Evolutionary conservation across 108 stramenopile genomes (phyloP), one percentile per base, ranked within the genome.

Genomic region (Fistulifera pelliculosa): DNA sequence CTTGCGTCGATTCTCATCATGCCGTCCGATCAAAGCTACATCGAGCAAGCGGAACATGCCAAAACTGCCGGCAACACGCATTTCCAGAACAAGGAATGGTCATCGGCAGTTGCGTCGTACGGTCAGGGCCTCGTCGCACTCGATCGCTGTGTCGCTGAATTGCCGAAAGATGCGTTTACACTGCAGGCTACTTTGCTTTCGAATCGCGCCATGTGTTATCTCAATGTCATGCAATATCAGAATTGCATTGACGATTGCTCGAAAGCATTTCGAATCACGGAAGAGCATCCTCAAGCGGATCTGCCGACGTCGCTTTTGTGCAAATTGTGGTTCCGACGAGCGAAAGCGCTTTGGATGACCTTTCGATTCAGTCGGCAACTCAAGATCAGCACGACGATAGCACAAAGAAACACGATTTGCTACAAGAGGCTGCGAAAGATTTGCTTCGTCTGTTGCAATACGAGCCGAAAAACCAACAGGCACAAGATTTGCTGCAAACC

Each of bases 261-360:
- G 24, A 40, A 53, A 16, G 83, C 75, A 12, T 49, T 91, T 52
- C 18, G 50, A 27, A 38, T 65, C 27, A 58, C 28, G 47, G 18
- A 28, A 16, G 51, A 19, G 14, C 42, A 56, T 38, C 60, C 45
- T 17, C 57, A 58, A 14, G 40, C 65, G 47, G 57, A 49, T 47
- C 39, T 48, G 38, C 47, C 17, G 21, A 70, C 59, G 23, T 44
- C 50, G 18, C 51, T 80, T 16, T 66, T 81, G 59, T 61, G 61
- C 11, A 91, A 91, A 56, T 44, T 91, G 42, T 57, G 85, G 27
- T 91, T 76, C 62, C 76, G 90, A 49, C 73, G 90, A 41, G 81
- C 90, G 43, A 91, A 83, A 59, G 79, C 85, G 31, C 31, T 35
- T 8, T 35, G 31, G 31, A 35, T 35, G 31, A 35, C 31, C 31